phyloP scores from a whole-genome alignment of 345 rosid genomes.

The Eucalyptus dawsonii region DNA sequence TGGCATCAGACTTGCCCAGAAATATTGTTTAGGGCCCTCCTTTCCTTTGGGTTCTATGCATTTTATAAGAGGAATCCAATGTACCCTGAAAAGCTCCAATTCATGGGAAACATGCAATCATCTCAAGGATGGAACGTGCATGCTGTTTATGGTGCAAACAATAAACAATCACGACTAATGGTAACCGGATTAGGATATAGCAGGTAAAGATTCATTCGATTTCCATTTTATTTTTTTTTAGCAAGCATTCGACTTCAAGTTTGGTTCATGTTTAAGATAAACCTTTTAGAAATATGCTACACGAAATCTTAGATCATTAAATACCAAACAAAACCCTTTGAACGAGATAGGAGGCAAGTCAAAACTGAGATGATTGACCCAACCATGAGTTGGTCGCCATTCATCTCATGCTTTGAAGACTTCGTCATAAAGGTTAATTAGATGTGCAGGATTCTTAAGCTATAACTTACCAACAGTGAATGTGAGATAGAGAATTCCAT shows the following conservation, averaged over 20 bases:
- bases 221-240: no score
- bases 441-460: background rate
- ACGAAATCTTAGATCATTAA: background rate
- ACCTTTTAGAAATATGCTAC: background rate
- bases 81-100: background rate
- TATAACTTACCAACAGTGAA: background rate
- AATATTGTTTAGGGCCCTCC: background rate
- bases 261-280: background rate
- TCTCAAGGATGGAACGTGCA: background rate
- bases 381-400: background rate
- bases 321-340: background rate
- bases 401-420: background rate
- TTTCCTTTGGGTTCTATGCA: background rate
- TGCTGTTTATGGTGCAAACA: background rate
- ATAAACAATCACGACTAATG: background rate
- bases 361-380: background rate
- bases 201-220: background rate
- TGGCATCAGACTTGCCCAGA: background rate
- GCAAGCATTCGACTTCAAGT: background rate
- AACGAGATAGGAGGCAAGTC: background rate
- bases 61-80: background rate
- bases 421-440: background rate
- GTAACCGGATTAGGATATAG: background rate
- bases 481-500: background rate
- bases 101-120: background rate